Evolutionary conservation across 306 rosid species (phyloP), one percentile per base, ranked within the genome.

Genomic region (Prunus mira): DNA sequence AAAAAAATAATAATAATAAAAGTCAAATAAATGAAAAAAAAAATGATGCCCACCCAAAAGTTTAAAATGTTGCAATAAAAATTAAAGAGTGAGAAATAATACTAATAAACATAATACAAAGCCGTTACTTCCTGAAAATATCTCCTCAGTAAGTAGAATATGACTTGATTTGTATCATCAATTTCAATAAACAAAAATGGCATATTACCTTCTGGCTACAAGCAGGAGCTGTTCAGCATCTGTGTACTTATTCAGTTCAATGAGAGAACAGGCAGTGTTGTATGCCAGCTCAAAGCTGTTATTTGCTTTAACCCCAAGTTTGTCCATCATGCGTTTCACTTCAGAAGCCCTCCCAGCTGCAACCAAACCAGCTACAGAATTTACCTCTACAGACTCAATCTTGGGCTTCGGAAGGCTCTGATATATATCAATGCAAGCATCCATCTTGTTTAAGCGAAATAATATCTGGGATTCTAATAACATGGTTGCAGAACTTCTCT

Each of bases 231-330:
- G 97, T 69, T 95, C 98, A 7, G 97, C 98, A 84, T 95, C 98
- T 56, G 92, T 71, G 76, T 89, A 80, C 82, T 91, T 89, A 34
- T 79, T 82, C 86, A 82, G 72, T 71, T 86, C 96, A 87, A 95
- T 87, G 76, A 95, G 81, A 66, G 97, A 86, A 79, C 99, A 95
- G 25, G 97, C 97, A 73, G 92, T 88, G 77, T 95, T 95, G 84
- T 82, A 95, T 75, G 97, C 99, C 86, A 95, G 80, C 86, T 92
- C 97, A 86, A 92, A 95, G 88, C 87, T 95, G 85, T 91, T 88
- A 56, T 93, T 90, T 84, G 93, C 91, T 82, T 86, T 95, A 56
- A 88, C 78, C 85, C 91, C 85, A 6, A 95, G 84, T 55, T 90
- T 78, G 45, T 92, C 99, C 86, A 95, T 27, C 82, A 83, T 69